Base-by-base conservation (phyloP, 2,329 filamentous ascomycete genomes). In the Talaromyces islandicus region DNA sequence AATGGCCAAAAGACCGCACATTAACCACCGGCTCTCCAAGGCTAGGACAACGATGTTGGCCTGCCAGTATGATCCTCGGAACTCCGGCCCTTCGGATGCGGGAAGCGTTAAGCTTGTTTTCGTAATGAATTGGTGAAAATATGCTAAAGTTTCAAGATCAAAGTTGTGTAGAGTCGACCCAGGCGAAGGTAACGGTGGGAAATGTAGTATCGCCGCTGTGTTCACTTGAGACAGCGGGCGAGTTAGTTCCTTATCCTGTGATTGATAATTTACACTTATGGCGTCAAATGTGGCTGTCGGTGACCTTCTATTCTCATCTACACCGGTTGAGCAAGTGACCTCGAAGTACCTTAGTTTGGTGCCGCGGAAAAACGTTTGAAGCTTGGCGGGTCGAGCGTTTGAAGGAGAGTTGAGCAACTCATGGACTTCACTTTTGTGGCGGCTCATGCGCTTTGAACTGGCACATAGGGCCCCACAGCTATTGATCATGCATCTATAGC, bases 361-460 rank as follows among this genome's bases (percentile, higher is more conserved):
- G n/a, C 58, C 58, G 11, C 58, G 54, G 19, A 60, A 60, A 19
- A 60, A 60, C 2, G 58, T 60, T 54, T 60, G 58, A 24, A 60
- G 24, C 41, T 54, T 6, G 25, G 56, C 58, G 7, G 58, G n/a
- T 5, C 27, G 10, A 1, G 54, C 54, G 56, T n/a, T 56, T 7
- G 7, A 17, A 14, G 12, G 30, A n/a, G 46, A 48, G 46, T 56
- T 19, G 7, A 19, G n/a, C 25, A 53, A 21, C 12, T 21, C 48
- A 48, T 60, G 58, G 27, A 7, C 11, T 46, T 53, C 54, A 14
- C 32, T 57, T 53, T 54, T 53, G 46, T 60, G 58, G 14, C 32
- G 25, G 19, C 27, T 54, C 58, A 60, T 60, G 32, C 58, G 11
- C 35, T 60, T 60, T 1, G 38, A 12, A 41, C 58, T 60, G 5